A percentile compares a stretch with the other conserved stretches of the same genome.
phyloP scores from a whole-genome alignment of 2,329 filamentous ascomycete species.

The Phialophora verrucosa region DNA sequence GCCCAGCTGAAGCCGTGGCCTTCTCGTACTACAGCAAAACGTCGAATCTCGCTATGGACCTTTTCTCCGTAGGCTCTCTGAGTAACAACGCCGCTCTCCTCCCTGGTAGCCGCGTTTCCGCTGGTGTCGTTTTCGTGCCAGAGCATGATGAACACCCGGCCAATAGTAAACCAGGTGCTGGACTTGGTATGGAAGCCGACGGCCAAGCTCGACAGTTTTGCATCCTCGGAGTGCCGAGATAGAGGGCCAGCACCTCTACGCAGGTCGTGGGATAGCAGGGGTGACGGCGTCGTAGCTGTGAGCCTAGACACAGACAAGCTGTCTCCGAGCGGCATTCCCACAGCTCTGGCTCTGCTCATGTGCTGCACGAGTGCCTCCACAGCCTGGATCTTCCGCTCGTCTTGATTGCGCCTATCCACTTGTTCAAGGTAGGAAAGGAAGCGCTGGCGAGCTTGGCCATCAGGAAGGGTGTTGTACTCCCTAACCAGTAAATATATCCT shows the following conservation, averaged over 20 bases:
- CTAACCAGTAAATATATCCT: slow-evolving; percentile 18
- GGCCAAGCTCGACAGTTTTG: not conserved
- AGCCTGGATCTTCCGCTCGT: not conserved
- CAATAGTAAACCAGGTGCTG: slow-evolving; percentile 17
- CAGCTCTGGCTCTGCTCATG: not conserved
- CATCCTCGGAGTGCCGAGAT: not conserved
- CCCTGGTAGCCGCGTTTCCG: not conserved
- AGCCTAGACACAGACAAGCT: not conserved
- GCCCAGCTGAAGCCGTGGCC: slow-evolving; percentile 43
- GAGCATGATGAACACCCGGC: slow-evolving; percentile 43
- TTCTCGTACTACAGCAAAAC: slow-evolving; percentile 44
- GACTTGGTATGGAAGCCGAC: not conserved
- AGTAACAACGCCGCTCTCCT: slow-evolving; percentile 18
- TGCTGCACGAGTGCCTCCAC: not conserved
- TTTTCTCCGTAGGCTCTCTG: slow-evolving; percentile 9
- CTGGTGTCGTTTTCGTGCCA: slow-evolving; percentile 42
- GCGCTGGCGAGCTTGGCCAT: not conserved
- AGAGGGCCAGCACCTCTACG: not conserved
- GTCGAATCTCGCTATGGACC: slow-evolving; percentile 23
- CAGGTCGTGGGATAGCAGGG: not conserved
- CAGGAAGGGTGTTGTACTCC: not conserved
- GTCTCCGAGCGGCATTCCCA: not conserved
- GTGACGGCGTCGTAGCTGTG: not conserved
- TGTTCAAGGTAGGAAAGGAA: not conserved
- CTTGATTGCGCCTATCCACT: not conserved